Conservation (phyloP, 2,329 filamentous ascomycete species). For the Phialophora chinensis region DNA sequence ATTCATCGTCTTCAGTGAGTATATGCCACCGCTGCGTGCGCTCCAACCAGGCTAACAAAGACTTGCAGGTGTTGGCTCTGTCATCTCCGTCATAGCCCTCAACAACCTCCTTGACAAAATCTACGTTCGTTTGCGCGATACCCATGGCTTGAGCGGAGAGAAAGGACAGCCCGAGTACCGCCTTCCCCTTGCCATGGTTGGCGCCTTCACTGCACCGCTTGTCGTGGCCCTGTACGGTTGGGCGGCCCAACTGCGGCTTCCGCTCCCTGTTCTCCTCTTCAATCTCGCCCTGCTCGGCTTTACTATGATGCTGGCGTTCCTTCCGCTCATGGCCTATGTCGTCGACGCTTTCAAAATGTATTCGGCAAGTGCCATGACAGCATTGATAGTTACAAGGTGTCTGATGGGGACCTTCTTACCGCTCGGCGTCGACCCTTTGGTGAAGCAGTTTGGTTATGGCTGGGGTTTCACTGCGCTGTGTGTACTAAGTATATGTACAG, state of each 20-base stretch:
- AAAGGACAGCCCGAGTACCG: slow-evolving; percentile 49
- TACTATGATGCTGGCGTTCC: slow-evolving; percentile 32
- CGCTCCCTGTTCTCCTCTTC: slow-evolving; percentile 30
- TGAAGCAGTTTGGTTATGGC: slow-evolving; percentile 36
- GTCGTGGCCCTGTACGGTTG: slow-evolving; percentile 37
- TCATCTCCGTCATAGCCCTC: slow-evolving; percentile 36
- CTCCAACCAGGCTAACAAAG: background rate
- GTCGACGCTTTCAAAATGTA: slow-evolving; percentile 41
- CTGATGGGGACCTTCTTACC: slow-evolving; percentile 40
- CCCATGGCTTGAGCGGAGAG: slow-evolving; percentile 33
- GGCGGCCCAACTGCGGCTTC: slow-evolving; percentile 30
- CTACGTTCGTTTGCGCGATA: slow-evolving; percentile 41
- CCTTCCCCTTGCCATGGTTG: slow-evolving; percentile 56
- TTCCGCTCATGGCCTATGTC: slow-evolving; percentile 39
- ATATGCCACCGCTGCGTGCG: too few relatives aligned
- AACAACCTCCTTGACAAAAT: slow-evolving; percentile 37
- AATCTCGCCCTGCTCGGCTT: slow-evolving; percentile 30
- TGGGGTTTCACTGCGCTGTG: slow-evolving; percentile 39
- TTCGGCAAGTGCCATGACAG: slow-evolving; percentile 52
- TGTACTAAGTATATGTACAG: slow-evolving; percentile 27
- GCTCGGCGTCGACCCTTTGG: slow-evolving; percentile 35
- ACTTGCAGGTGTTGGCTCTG: slow-evolving; percentile 38
- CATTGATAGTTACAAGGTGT: slow-evolving; percentile 38
- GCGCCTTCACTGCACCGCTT: slow-evolving; percentile 45
- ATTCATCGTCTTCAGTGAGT: slow-evolving; percentile 39